These are phyloP conservation scores for Naematelia aurantialba DNA, from an alignment of 768 basidiomycete species.

Conservation along the genomic window DNA sequence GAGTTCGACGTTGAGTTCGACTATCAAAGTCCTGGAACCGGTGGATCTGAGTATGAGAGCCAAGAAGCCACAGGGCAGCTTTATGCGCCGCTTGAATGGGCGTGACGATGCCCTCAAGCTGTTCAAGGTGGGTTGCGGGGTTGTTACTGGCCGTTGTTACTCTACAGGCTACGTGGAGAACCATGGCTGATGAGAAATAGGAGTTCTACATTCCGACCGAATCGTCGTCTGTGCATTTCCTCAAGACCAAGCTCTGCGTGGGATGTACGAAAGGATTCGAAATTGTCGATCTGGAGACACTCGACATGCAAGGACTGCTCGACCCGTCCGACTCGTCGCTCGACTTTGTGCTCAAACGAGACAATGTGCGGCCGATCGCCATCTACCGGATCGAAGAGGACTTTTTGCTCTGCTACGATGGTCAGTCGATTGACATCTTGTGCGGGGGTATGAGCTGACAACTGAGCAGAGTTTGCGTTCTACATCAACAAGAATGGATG, in stretches of 20 bases:
- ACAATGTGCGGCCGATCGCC: constrained; percentile 86
- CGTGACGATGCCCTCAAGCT: constrained; percentile 88
- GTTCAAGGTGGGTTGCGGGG: constrained; percentile 75
- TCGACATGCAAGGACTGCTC: constrained; percentile 92
- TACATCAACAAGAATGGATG: constrained; percentile 97
- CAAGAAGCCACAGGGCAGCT: constrained; percentile 57
- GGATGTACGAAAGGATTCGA: constrained; percentile 97
- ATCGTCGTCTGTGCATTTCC: constrained; percentile 91
- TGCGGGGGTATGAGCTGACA: neutral
- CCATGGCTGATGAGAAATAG: constrained; percentile 54
- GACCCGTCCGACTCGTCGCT: constrained; percentile 87
- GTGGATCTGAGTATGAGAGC: constrained; percentile 72
- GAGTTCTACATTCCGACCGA: constrained; percentile 99
- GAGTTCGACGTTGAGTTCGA: constrained; percentile 87
- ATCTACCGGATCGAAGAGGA: constrained; percentile 96
- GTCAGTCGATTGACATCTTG: constrained; percentile 54
- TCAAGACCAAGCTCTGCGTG: constrained; percentile 95
- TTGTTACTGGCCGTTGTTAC: neutral
- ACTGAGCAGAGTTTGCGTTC: constrained; percentile 81
- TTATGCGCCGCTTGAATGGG: constrained; percentile 88
- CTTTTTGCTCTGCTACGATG: constrained; percentile 95
- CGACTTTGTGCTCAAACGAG: constrained; percentile 86
- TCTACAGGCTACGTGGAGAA: no score
- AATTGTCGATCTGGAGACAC: constrained; percentile 92
- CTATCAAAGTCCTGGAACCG: constrained; percentile 95